phyloP scores from a whole-genome alignment of 169 alveolate species.

The Plasmodium berghei region DNA sequence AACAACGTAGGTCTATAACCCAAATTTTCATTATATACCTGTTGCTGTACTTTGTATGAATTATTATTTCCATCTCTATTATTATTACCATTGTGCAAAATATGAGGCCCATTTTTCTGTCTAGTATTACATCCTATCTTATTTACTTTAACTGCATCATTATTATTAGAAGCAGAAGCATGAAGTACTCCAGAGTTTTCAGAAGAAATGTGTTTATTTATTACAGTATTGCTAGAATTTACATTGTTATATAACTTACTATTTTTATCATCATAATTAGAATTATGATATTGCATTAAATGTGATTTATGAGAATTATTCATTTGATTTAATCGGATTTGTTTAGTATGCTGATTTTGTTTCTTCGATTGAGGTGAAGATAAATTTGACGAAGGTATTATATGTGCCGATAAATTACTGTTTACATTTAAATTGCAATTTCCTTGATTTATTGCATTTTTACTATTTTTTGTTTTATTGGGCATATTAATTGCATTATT shows the following conservation, averaged over 20 bases:
- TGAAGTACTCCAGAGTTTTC: conserved; percentile 25
- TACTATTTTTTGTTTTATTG: conserved; percentile 28
- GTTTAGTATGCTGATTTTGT: conserved; percentile 30
- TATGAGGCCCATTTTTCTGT: conserved; percentile 26
- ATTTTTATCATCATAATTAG: conserved; percentile 50
- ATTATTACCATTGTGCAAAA: conserved; percentile 4
- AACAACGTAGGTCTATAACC: conserved; percentile 89
- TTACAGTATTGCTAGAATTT: conserved; percentile 4
- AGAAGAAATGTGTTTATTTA: conserved; percentile 16
- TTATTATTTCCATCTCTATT: not conserved
- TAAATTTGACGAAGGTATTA: conserved; percentile 35
- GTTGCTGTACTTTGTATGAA: conserved; percentile 20
- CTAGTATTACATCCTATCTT: conserved; percentile 38
- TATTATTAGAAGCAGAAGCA: not conserved
- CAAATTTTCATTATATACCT: conserved; percentile 28
- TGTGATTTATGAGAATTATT: conserved; percentile 35
- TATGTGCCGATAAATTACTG: conserved; percentile 15
- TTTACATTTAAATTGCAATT: conserved; percentile 44
- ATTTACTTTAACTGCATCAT: conserved; percentile 39
- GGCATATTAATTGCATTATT: conserved; percentile 1
- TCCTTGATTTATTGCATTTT: conserved; percentile 22
- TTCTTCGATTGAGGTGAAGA: conserved; percentile 38
- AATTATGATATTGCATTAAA: conserved; percentile 10
- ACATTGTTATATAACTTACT: conserved; percentile 32
- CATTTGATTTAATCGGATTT: conserved; percentile 33